Conservation (phyloP, 257 asterid genomes). For the Perilla frutescens region DNA sequence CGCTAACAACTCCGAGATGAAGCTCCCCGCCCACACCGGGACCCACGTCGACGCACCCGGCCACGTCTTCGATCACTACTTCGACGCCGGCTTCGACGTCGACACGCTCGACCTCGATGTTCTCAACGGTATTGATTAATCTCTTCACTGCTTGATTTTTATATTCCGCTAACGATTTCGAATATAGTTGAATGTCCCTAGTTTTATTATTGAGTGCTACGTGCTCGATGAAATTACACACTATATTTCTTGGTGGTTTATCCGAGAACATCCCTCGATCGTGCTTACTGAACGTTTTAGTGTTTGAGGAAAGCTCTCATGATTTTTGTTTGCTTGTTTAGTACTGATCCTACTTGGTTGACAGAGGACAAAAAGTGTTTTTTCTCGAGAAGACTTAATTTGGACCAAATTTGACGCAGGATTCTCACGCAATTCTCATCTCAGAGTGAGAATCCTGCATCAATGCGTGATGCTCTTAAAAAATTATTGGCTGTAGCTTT, state of each 20-base stretch:
- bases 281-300: slow-evolving; percentile 1
- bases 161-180: background rate
- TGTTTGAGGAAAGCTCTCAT: slow-evolving; percentile 9
- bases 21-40: slow-evolving; percentile 83
- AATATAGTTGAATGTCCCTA: too few species aligned
- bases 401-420: slow-evolving; percentile 10
- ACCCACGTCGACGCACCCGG: slow-evolving; percentile 99
- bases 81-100: slow-evolving; percentile 91
- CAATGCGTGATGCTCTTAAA: background rate
- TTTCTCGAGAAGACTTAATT: background rate
- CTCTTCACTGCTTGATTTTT: background rate
- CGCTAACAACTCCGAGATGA: slow-evolving; percentile 88
- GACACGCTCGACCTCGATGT: slow-evolving; percentile 94
- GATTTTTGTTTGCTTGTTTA: background rate
- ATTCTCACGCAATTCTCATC: background rate
- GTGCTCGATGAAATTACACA: slow-evolving; percentile 29
- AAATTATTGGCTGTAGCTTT: slow-evolving; percentile 14
- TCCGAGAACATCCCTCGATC: background rate
- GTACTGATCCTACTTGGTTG: background rate
- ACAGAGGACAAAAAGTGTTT: background rate
- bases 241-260: background rate
- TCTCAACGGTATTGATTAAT: slow-evolving; percentile 64
- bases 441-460: background rate
- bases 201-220: slow-evolving; percentile 16
- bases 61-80: slow-evolving; percentile 81